Percentiles rank a stretch among this genome's conserved stretches.
Conservation (phyloP, 2,329 filamentous ascomycete genomes). For the Juglanconis juglandina region DNA sequence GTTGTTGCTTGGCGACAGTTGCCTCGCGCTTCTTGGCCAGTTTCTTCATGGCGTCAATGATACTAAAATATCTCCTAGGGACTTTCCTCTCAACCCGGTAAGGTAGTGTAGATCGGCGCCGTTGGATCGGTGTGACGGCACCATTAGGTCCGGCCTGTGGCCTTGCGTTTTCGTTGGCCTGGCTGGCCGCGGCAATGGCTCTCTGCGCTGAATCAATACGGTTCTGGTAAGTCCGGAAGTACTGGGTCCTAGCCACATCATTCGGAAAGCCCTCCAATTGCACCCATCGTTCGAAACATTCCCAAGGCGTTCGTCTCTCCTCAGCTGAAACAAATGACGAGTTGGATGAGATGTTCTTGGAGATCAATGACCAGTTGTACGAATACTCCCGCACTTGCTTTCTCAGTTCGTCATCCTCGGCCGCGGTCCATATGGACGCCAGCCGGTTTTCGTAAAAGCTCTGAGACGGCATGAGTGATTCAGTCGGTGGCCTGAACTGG, state of each 20-base stretch:
- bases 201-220: constrained; percentile 59
- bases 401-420: constrained; percentile 87
- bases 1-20: constrained; percentile 79
- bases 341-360: constrained; percentile 69
- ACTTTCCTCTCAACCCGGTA: constrained; percentile 82
- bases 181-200: constrained; percentile 51
- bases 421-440: constrained; percentile 85
- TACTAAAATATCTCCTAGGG: constrained; percentile 79
- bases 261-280: constrained; percentile 83
- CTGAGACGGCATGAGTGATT: constrained; percentile 85
- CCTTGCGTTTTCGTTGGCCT: constrained; percentile 35
- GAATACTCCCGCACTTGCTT: constrained; percentile 84
- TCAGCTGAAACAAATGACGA: constrained; percentile 80
- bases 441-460: constrained; percentile 84
- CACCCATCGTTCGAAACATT: constrained; percentile 97
- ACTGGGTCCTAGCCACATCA: constrained; percentile 93
- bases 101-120: constrained; percentile 71
- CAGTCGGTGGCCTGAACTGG: constrained; percentile 88
- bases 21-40: constrained; percentile 91
- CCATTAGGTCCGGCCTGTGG: constrained; percentile 32
- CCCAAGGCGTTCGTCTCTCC: constrained; percentile 91
- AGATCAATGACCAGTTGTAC: constrained; percentile 97
- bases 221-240: constrained; percentile 73
- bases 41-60: constrained; percentile 94
- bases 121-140: constrained; percentile 48